These are phyloP conservation scores for Mychonastes homosphaera DNA, from an alignment of 139 green algal genomes.

Conservation along the genomic window DNA sequence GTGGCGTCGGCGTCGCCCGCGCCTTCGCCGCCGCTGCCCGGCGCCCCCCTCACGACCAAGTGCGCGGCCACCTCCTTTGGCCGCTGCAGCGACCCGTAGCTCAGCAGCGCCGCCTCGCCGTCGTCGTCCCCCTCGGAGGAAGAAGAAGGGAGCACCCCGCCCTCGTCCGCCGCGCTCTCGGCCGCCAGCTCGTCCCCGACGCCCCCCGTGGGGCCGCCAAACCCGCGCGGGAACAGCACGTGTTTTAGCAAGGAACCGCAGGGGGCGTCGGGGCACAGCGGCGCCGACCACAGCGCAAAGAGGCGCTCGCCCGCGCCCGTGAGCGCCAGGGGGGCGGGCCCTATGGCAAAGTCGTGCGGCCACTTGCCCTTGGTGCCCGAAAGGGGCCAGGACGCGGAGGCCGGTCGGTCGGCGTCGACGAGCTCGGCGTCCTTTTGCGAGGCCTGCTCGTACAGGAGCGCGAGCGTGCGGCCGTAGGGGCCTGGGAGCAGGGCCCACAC, in stretches of 20 bases:
- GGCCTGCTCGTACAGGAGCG: conserved; percentile 43
- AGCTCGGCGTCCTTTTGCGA: conserved; percentile 7
- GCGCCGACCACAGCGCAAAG: conserved; percentile 47
- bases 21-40: no score
- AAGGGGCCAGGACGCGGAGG: conserved; percentile 24
- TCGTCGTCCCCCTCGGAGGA: no score
- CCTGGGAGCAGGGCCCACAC: conserved; percentile 50
- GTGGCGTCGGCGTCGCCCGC: no score
- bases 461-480: conserved; percentile 55
- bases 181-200: no score
- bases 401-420: conserved; percentile 8
- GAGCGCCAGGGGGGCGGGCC: conserved; percentile 34
- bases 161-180: no score
- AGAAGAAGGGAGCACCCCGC: no score
- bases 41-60: no score
- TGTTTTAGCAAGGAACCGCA: conserved; percentile 44
- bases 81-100: no score
- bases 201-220: neutral
- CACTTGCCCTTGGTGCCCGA: conserved; percentile 22
- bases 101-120: no score
- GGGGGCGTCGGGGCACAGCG: conserved; percentile 20
- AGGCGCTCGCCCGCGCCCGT: conserved; percentile 43
- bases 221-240: conserved; percentile 30
- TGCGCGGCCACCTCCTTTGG: no score
- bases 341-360: conserved; percentile 55